Base-by-base conservation (phyloP, 192 early-diverging fungal genomes). In the Coemansia sp. region DNA sequence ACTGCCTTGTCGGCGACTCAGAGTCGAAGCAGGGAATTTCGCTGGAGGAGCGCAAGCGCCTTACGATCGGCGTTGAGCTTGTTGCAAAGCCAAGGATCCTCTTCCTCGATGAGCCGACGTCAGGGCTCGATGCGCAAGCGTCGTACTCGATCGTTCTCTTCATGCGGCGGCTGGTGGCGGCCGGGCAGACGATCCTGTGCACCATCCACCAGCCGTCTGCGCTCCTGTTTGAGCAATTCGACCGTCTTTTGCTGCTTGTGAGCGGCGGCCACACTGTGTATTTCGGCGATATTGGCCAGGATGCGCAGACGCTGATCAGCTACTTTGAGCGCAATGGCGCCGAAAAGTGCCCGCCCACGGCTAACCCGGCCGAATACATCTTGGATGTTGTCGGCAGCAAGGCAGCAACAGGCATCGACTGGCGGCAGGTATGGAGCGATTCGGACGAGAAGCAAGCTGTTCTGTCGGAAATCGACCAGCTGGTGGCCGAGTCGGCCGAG, bases 41-140 rank as follows among this genome's bases (percentile, higher is more conserved):
- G 33, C 88, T 92, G 15, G 93, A 92, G 63, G 92, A 95, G 72
- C 91, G 90, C 73, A 90, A 93, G 66, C 88, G 92, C 38, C 84
- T 95, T 18, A 91, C 89, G 30, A 92, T 96, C 64, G 94, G 86
- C 63, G 83, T 90, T 48, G 92, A 96, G 71, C 84, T 96, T 20
- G 87, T 94, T 2, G 86, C 91, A 30, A 85, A 90, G 76, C 88
- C 90, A 11, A 85, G 88, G 59, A 68, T 90, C n/a, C 85, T 96
- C n/a, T 92, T 96, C 77, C 81, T 94, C 64, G 93, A 94, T 69
- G 94, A 91, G 65, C 94, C 94, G 46, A 94, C 92, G 8, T 91
- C 89, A 51, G 94, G 94, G 53, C 73, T 90, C 10, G 89, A 90
- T 69, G 86, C 88, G 2, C 92, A 94, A 70, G 79, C 90, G 9